Conservation (phyloP, 139 green algal genomes). For the Micractinium sp. region DNA sequence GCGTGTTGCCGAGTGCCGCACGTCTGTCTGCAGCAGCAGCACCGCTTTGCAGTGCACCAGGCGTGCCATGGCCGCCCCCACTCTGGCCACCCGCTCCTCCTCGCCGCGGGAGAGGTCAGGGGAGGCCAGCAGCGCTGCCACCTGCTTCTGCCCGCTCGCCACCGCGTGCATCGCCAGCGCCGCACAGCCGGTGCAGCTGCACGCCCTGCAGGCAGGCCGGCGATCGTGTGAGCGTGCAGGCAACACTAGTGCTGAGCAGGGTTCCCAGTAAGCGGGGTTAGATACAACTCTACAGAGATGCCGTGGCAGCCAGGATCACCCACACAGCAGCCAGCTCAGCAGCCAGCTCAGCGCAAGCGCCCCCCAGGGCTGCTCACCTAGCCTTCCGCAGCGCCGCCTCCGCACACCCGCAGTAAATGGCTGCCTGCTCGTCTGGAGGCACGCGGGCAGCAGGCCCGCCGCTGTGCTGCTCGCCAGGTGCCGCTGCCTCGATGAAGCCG, state of each 20-base stretch:
- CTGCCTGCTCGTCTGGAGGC: conserved; percentile 72
- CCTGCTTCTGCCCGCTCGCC: conserved; percentile 65
- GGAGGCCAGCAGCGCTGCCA: conserved; percentile 56
- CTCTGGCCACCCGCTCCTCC: conserved; percentile 22
- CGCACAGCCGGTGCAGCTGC: conserved; percentile 72
- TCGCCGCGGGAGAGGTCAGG: not conserved
- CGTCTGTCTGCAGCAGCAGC: conserved; percentile 75
- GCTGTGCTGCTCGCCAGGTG: not conserved
- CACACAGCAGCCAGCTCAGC: not conserved
- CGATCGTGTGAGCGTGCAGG: not conserved
- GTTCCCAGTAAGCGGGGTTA: not conserved
- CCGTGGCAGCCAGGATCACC: not conserved
- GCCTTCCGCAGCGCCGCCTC: conserved; percentile 75
- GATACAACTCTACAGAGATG: too few species aligned
- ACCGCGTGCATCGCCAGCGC: conserved; percentile 66
- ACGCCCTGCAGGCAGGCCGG: conserved; percentile 47
- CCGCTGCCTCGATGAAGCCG: conserved; percentile 37
- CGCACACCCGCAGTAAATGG: conserved; percentile 73
- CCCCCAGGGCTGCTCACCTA: conserved; percentile 26
- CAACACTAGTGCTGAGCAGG: not conserved
- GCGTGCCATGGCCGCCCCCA: conserved; percentile 58
- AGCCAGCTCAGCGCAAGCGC: too few species aligned
- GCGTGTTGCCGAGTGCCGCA: conserved; percentile 59
- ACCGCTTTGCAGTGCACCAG: conserved; percentile 69
- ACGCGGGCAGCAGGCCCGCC: conserved; percentile 32